Percentiles rank a stretch among this genome's conserved stretches.
Evolutionary conservation across 352 stramenopile genomes (phyloP).

Genomic region (Aphanomyces stellatus): DNA sequence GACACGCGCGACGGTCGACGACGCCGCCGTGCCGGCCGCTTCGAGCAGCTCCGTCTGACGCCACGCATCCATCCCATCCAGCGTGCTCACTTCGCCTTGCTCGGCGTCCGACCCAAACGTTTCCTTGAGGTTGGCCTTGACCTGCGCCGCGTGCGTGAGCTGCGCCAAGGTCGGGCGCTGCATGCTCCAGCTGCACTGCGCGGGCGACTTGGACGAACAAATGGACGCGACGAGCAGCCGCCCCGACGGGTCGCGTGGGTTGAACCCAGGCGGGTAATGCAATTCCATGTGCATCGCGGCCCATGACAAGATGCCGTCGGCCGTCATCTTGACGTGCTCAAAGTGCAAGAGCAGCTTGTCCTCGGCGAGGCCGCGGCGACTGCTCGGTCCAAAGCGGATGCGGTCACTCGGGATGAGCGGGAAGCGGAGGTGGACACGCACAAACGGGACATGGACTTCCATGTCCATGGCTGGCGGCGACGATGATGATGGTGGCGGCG

Average conservation of each 20-base stretch:
- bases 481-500: no score
- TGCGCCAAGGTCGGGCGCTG: constrained; percentile 8
- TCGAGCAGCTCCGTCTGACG: constrained; percentile 46
- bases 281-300: neutral
- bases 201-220: neutral
- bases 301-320: neutral
- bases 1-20: constrained; percentile 54
- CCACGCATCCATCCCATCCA: constrained; percentile 1
- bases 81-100: constrained; percentile 9
- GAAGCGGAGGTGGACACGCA: constrained; percentile 68
- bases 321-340: constrained; percentile 42
- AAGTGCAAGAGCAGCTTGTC: constrained; percentile 64
- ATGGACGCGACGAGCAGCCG: neutral
- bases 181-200: neutral
- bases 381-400: constrained; percentile 70
- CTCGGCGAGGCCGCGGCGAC: constrained; percentile 71
- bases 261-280: neutral
- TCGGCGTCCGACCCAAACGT: constrained; percentile 13
- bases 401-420: constrained; percentile 78
- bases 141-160: neutral
- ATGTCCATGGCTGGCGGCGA: neutral
- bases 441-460: constrained; percentile 23
- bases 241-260: neutral
- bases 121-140: constrained; percentile 10
- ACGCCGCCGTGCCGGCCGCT: constrained; percentile 35